Percentiles rank a stretch among this genome's conserved stretches.
Evolutionary conservation across 2,329 filamentous ascomycete species (phyloP).

Genomic region (Alternaria burnsii): DNA sequence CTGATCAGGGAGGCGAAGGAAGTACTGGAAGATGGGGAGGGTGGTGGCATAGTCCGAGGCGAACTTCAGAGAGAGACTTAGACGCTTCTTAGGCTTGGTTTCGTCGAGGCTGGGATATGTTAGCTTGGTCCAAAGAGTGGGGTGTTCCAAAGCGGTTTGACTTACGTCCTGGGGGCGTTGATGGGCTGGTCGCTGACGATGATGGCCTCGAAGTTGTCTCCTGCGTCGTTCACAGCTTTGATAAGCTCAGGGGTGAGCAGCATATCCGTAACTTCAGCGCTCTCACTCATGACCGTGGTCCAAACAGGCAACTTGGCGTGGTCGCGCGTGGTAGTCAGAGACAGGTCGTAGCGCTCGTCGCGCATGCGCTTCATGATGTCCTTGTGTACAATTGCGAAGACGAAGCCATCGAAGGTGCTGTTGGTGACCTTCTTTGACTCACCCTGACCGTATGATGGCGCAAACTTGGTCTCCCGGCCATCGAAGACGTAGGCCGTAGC

Average conservation of each 20-base stretch:
- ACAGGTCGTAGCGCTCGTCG: conserved; percentile 93
- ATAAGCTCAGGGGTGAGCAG: conserved; percentile 88
- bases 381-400: conserved; percentile 97
- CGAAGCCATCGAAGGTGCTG: conserved; percentile 84
- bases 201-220: conserved; percentile 79
- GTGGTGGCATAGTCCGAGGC: conserved; percentile 67
- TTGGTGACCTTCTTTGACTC: conserved; percentile 69
- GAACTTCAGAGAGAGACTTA: conserved; percentile 78
- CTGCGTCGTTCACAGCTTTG: conserved; percentile 78
- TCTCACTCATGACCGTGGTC: conserved; percentile 96
- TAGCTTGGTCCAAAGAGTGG: conserved; percentile 1
- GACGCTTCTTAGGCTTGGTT: conserved; percentile 82
- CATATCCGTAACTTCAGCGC: conserved; percentile 88
- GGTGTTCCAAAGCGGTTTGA: conserved; percentile 28
- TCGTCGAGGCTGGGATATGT: conserved; percentile 74
- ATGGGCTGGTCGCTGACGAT: conserved; percentile 89
- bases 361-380: conserved; percentile 87
- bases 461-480: conserved; percentile 82
- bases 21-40: conserved; percentile 80
- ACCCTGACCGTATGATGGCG: conserved; percentile 69
- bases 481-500: conserved; percentile 88
- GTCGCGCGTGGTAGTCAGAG: conserved; percentile 92
- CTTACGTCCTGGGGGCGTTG: conserved; percentile 85
- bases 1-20: conserved; percentile 83
- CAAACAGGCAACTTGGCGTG: conserved; percentile 87